Conservation (phyloP, 805 yeast genomes). For the Clavispora fructus region DNA sequence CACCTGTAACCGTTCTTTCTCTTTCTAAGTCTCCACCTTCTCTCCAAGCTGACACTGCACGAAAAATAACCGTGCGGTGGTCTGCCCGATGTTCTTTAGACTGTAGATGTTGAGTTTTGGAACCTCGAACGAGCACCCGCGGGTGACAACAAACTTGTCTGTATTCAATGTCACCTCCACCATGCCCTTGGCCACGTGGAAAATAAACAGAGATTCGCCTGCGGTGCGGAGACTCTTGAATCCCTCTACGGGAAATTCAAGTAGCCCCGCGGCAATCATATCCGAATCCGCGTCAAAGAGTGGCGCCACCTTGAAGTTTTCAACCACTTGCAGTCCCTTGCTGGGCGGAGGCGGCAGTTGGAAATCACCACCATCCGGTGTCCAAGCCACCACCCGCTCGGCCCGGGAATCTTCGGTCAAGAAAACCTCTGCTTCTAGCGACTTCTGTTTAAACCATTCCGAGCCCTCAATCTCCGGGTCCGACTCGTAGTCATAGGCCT, state of each 20-base stretch:
- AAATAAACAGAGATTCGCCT: constrained; percentile 64
- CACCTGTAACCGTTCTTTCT: too few species aligned
- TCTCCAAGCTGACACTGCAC: constrained; percentile 50
- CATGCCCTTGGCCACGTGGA: constrained; percentile 68
- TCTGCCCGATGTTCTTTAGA: constrained; percentile 56
- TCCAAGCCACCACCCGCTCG: constrained; percentile 56
- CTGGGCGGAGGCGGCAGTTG: constrained; percentile 32
- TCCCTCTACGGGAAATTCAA: constrained; percentile 59
- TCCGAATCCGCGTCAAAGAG: constrained; percentile 60
- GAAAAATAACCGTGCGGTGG: constrained; percentile 62
- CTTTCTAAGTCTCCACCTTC: not conserved
- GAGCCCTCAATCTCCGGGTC: constrained; percentile 43
- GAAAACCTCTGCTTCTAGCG: constrained; percentile 43
- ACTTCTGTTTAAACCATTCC: constrained; percentile 46
- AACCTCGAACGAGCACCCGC: constrained; percentile 76
- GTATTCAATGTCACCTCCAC: constrained; percentile 63
- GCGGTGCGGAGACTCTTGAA: constrained; percentile 57
- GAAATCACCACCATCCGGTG: constrained; percentile 49
- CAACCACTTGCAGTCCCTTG: constrained; percentile 28
- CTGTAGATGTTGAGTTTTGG: constrained; percentile 76
- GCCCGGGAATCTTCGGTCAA: constrained; percentile 30
- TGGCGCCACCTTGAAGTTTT: constrained; percentile 57
- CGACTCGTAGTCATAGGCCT: constrained; percentile 25
- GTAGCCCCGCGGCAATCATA: constrained; percentile 67
- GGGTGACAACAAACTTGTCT: constrained; percentile 52